A percentile compares a stretch with the other conserved stretches of the same genome.
Conservation (phyloP, 352 stramenopile genomes). For the Globisporangium sylvaticum region DNA sequence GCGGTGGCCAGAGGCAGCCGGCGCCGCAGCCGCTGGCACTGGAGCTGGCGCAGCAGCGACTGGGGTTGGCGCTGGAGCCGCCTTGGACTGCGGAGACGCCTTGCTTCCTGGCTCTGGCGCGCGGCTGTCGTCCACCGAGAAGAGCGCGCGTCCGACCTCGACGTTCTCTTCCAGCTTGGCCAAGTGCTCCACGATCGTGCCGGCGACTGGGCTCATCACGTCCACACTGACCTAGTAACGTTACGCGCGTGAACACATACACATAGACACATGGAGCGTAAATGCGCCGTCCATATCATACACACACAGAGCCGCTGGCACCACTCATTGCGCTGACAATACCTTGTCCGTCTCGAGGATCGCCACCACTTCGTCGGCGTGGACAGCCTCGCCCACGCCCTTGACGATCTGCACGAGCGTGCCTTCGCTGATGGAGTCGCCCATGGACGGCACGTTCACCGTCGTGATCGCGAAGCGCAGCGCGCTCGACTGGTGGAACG, state of each 20-base stretch:
- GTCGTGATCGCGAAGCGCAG: constrained; percentile 49
- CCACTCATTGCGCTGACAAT: constrained; percentile 50
- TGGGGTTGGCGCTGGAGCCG: constrained; percentile 7
- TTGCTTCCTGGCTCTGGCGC: constrained; percentile 27
- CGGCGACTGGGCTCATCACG: constrained; percentile 86
- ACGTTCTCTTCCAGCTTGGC: constrained; percentile 95
- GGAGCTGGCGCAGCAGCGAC: constrained; percentile 15
- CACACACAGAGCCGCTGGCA: neutral
- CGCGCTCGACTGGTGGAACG: constrained; percentile 43
- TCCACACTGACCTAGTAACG: constrained; percentile 78
- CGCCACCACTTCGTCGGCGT: constrained; percentile 96
- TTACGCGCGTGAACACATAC: neutral
- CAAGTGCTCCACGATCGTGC: constrained; percentile 92
- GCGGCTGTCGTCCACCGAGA: constrained; percentile 89
- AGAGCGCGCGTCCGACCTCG: constrained; percentile 91
- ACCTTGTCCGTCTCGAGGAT: constrained; percentile 99
- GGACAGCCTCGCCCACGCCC: constrained; percentile 88
- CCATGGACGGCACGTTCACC: constrained; percentile 87
- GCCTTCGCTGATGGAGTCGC: constrained; percentile 97
- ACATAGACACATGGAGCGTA: neutral
- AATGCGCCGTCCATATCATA: neutral
- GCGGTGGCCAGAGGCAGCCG: constrained; percentile 28
- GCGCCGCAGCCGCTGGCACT: constrained; percentile 3
- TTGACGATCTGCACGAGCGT: constrained; percentile 96
- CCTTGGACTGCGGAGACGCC: constrained; percentile 13